phyloP scores from a whole-genome alignment of 495 filamentous ascomycete genomes.

The Penicillium lagena region DNA sequence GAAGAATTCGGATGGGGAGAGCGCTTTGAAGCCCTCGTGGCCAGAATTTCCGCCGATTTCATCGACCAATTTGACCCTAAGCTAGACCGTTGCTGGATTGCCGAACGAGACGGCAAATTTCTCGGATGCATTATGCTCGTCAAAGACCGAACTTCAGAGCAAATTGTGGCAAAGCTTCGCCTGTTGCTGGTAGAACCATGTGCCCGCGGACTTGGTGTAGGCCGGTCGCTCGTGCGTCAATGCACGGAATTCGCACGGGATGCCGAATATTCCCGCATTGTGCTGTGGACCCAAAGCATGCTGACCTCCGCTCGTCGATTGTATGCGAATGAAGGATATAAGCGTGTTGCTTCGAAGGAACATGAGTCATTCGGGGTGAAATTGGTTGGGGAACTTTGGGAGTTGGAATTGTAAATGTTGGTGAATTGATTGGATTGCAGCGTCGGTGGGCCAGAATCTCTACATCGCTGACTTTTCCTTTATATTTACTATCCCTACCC shows the following conservation, averaged over 20 bases:
- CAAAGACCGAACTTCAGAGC: conserved; percentile 9
- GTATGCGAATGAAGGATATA: conserved; percentile 22
- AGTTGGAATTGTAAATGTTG: conserved; percentile 8
- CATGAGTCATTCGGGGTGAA: conserved; percentile 16
- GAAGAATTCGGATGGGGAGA: conserved; percentile 17
- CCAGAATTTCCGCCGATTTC: conserved; percentile 17
- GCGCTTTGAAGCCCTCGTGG: conserved; percentile 18
- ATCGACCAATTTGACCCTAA: conserved; percentile 15
- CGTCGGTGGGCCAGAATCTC: too few relatives aligned
- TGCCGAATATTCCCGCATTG: conserved; percentile 16
- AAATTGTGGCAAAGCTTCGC: conserved; percentile 18
- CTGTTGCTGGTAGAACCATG: conserved; percentile 21
- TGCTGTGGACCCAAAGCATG: conserved; percentile 22
- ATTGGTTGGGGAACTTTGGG: conserved; percentile 17
- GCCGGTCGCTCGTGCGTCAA: conserved; percentile 11
- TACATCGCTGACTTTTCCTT: too few relatives aligned
- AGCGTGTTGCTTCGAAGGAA: conserved; percentile 15
- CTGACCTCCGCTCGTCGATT: conserved; percentile 15
- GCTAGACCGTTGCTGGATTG: conserved; percentile 24
- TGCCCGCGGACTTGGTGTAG: conserved; percentile 21
- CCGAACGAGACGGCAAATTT: conserved; percentile 14
- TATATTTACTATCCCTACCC: too few relatives aligned
- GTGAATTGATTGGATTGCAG: too few relatives aligned
- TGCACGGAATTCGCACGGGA: conserved; percentile 21
- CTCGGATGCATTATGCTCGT: conserved; percentile 25